Base-by-base conservation (phyloP, 1,284 basidiomycete species). In the Ceratobasidium sp. region DNA sequence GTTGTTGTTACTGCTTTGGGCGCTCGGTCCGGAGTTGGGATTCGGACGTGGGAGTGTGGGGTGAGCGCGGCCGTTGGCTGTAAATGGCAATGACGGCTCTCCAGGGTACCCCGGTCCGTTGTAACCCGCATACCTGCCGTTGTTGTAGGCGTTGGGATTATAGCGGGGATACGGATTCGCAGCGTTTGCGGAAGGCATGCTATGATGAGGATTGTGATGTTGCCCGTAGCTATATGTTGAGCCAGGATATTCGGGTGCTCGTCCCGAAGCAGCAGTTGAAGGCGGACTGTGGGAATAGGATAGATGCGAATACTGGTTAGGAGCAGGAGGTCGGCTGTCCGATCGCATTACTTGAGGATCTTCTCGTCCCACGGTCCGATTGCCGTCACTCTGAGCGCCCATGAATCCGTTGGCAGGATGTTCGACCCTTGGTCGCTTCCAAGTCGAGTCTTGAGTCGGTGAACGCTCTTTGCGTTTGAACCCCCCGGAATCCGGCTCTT, bases 361-460 rank as follows among this genome's bases (percentile, higher is more conserved):
- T 32, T 67, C 64, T 43, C 52, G 50, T 45, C 43, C n/a, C 29
- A 29, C 50, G 3, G 29, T n/a, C 47, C 64, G 64, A 55, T 35
- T 35, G 4, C 55, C 64, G 32, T 54, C 52, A 17, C 32, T 34
- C 17, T 54, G 52, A 20, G 49, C 64, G 20, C 52, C 64, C 52
- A 29, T 43, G 55, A 67, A 67, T 22, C 64, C 64, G 27, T 67
- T 67, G n/a, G 64, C 64, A 68, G 76, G 38, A 15, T 69, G 50
- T 67, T 87, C 85, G 53, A 82, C 75, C 56, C 88, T 83, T 5
- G 85, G 84, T 76, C 89, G 90, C 80, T 91, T 92, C 89, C 88
- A 90, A 34, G 86, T 82, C 45, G 54, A 52, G 43, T 49, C 35
- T 71, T 82, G 84, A 1, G 86, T 50, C 13, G 55, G 8, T 1